Conservation (phyloP, 306 rosid genomes). For the Sophora flavescens region DNA sequence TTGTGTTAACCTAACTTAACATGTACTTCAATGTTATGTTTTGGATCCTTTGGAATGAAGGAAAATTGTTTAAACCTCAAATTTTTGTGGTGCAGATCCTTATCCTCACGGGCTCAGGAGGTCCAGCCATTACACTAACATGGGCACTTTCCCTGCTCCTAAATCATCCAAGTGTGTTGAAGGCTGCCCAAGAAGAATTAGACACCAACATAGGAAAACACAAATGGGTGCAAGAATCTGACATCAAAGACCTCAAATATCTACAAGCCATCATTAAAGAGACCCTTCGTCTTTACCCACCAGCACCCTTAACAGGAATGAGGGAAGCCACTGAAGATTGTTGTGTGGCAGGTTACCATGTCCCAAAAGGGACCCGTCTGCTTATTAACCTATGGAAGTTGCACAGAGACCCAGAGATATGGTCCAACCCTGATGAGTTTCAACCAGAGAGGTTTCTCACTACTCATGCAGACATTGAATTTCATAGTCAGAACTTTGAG, state of each 20-base stretch:
- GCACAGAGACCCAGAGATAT: conserved; percentile 50
- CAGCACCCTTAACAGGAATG: conserved; percentile 60
- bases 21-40: too few relatives aligned
- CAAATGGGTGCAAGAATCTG: conserved; percentile 56
- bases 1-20: too few relatives aligned
- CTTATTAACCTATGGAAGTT: conserved; percentile 52
- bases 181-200: conserved; percentile 44
- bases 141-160: conserved; percentile 58
- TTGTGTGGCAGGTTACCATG: conserved; percentile 41
- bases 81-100: conserved; percentile 26
- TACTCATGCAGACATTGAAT: conserved; percentile 24
- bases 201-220: conserved; percentile 45
- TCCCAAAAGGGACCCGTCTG: conserved; percentile 55
- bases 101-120: conserved; percentile 54
- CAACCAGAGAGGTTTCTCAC: conserved; percentile 54
- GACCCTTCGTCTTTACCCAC: conserved; percentile 58
- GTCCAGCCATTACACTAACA: conserved; percentile 53
- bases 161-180: conserved; percentile 47
- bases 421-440: conserved; percentile 55
- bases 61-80: background rate
- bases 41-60: background rate
- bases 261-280: conserved; percentile 55
- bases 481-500: conserved; percentile 38
- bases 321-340: conserved; percentile 53
- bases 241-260: conserved; percentile 47